Base-by-base conservation (phyloP, 2,329 filamentous ascomycete genomes). In the Penicillium palitans region DNA sequence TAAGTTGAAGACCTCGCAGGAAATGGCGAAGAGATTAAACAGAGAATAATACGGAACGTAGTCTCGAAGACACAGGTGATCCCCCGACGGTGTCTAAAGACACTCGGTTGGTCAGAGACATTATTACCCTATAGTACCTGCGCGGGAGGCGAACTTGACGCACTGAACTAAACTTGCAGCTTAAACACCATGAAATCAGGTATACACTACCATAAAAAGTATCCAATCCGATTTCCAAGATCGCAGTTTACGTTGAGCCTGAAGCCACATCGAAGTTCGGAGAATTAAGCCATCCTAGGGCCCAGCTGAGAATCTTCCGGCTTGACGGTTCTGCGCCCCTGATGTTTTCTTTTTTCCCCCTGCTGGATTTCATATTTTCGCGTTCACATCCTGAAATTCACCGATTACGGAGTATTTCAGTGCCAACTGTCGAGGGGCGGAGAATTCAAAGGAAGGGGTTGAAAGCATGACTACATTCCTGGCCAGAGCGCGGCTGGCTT, bases 401-500 rank as follows among this genome's bases (percentile, higher is more conserved):
- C 35, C 21, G 19, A 35, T 39, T 42, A 50, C 45, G 19, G 12
- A 50, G 45, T 35, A 27, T 58, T 58, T 21, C 4, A 24, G 42
- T 54, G 6, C 13, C 37, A 31, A 54, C 55, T n/a, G 17, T 17
- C 21, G 21, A 49, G 33, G 17, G 19, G 33, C 6, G 21, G 29
- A 48, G 17, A 48, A 33, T 54, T 13, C 15, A 35, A 56, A 37
- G 55, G 12, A 57, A 54, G 50, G 50, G 44, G 42, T 53, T 46
- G 13, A n/a, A 31, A 37, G 44, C 50, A 44, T 13, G 29, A 54
- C 44, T 37, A 21, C 9, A 17, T 24, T 29, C 37, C 37, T 58
- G 55, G 21, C 50, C n/a, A 42, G 42, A 42, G 42, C n/a, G 51
- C 35, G 5, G 35, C 8, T 49, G 15, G 6, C 25, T 54, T 58